phyloP scores from a whole-genome alignment of 2,329 filamentous ascomycete species.

The Clonostachys byssicola region DNA sequence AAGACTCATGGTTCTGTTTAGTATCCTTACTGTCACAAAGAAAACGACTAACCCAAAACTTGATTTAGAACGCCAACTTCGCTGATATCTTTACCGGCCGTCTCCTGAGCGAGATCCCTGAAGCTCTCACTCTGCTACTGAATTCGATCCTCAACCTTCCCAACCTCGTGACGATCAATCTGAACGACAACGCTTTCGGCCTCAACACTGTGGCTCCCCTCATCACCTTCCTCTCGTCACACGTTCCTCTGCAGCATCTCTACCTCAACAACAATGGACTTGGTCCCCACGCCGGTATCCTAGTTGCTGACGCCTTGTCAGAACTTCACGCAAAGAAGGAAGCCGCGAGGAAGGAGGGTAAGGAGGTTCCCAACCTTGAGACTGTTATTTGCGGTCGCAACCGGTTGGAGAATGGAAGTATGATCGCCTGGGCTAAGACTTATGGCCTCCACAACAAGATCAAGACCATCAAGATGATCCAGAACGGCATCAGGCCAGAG shows the following conservation, averaged over 20 bases:
- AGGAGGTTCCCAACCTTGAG: constrained; percentile 78
- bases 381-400: constrained; percentile 98
- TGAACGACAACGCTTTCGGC: constrained; percentile 97
- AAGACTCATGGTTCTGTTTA: too few relatives aligned
- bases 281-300: constrained; percentile 82
- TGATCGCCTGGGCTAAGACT: constrained; percentile 89
- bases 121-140: constrained; percentile 79
- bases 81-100: constrained; percentile 98
- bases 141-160: constrained; percentile 82
- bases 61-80: constrained; percentile 68
- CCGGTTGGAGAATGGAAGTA: constrained; percentile 90
- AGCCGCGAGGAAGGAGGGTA: constrained; percentile 65
- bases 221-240: constrained; percentile 83
- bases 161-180: constrained; percentile 84
- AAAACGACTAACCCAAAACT: neutral
- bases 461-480: constrained; percentile 90
- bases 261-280: constrained; percentile 98
- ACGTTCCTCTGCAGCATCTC: constrained; percentile 87
- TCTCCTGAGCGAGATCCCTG: constrained; percentile 88
- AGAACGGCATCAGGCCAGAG: constrained; percentile 94
- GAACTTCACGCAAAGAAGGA: constrained; percentile 82
- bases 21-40: too few relatives aligned
- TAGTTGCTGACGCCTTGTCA: constrained; percentile 83
- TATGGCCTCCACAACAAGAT: constrained; percentile 81
- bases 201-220: constrained; percentile 92